These are phyloP conservation scores for Phytophthora uliginosa DNA, from an alignment of 352 stramenopile genomes.

Conservation along the genomic window DNA sequence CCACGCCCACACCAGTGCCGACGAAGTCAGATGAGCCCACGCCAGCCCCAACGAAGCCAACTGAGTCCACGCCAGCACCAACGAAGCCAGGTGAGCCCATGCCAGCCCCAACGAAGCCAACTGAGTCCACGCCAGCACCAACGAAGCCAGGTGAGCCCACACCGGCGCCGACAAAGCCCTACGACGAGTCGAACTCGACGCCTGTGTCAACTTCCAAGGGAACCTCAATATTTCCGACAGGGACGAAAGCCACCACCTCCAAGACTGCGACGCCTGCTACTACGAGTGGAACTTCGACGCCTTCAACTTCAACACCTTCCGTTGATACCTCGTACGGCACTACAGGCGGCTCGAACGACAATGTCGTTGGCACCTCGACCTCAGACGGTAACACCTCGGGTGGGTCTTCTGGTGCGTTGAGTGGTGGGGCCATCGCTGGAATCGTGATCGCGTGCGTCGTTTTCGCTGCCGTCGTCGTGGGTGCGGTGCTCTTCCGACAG, in stretches of 20 bases:
- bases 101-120: constrained; percentile 4
- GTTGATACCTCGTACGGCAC: background rate
- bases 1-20: no score
- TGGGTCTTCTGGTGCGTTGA: constrained; percentile 6
- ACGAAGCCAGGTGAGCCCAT: constrained; percentile 4
- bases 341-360: background rate
- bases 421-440: constrained; percentile 24
- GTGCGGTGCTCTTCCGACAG: constrained; percentile 24
- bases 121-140: constrained; percentile 5
- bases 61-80: constrained; percentile 5
- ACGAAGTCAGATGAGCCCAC: constrained; percentile 5
- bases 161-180: constrained; percentile 12
- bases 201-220: constrained; percentile 7
- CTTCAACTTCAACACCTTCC: background rate
- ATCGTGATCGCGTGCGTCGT: constrained; percentile 27
- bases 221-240: constrained; percentile 2
- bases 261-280: constrained; percentile 1
- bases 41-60: constrained; percentile 4
- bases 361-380: constrained; percentile 6
- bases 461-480: constrained; percentile 27
- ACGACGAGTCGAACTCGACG: constrained; percentile 9
- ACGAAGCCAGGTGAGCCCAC: constrained; percentile 4
- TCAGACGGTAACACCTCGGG: constrained; percentile 10
- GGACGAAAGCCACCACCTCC: constrained; percentile 11
- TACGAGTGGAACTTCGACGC: background rate